These are phyloP conservation scores for Albifimbria verrucaria DNA, from an alignment of 2,329 filamentous ascomycete genomes.

Conservation along the genomic window DNA sequence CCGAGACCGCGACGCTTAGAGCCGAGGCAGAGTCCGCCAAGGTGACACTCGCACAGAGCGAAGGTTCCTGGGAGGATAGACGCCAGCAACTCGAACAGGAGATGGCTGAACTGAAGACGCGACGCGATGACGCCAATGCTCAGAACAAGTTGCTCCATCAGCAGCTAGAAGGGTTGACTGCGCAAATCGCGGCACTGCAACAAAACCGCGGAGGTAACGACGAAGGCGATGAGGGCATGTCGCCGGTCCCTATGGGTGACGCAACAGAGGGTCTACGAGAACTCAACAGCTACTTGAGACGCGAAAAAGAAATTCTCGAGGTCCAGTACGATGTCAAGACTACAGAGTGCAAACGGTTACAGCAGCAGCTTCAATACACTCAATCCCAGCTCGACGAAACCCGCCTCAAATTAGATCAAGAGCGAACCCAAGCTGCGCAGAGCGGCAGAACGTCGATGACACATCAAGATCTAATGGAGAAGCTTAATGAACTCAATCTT, in stretches of 20 bases:
- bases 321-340: conserved; percentile 90
- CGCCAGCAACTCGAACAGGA: conserved; percentile 80
- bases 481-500: conserved; percentile 90
- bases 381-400: conserved; percentile 87
- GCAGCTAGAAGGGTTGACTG: conserved; percentile 79
- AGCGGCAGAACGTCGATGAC: conserved; percentile 69
- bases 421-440: conserved; percentile 74
- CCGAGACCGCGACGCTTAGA: conserved; percentile 69
- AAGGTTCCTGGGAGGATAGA: conserved; percentile 84
- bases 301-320: conserved; percentile 96
- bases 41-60: conserved; percentile 72
- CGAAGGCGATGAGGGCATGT: conserved; percentile 51
- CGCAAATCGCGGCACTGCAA: conserved; percentile 77
- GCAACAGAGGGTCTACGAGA: conserved; percentile 78
- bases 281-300: conserved; percentile 84
- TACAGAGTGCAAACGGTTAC: conserved; percentile 82
- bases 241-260: conserved; percentile 50
- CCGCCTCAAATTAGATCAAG: conserved; percentile 84
- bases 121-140: conserved; percentile 78
- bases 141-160: conserved; percentile 90
- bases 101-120: conserved; percentile 70
- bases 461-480: conserved; percentile 89
- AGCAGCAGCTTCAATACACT: conserved; percentile 84
- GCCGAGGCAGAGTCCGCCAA: conserved; percentile 85
- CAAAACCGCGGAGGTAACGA: conserved; percentile 61